Evolutionary conservation across 768 basidiomycete species (phyloP).

Genomic region (Leucocoprinus leucothites): DNA sequence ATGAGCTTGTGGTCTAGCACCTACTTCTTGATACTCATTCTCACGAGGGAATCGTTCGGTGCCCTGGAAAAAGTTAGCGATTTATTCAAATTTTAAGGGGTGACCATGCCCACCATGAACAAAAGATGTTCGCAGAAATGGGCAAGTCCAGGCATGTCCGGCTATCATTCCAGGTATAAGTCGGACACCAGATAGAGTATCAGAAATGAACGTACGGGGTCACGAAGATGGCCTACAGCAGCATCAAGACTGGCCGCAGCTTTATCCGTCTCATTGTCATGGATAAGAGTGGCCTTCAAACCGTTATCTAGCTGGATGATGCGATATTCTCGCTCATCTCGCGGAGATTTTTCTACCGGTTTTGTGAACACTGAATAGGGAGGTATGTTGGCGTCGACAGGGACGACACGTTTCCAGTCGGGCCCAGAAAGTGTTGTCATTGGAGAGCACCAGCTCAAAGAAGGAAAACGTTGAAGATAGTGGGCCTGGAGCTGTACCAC

Average conservation of each 20-base stretch:
- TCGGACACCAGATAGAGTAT: slow-evolving; percentile 20
- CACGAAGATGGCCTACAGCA: slow-evolving; percentile 88
- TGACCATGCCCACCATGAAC: slow-evolving; percentile 73
- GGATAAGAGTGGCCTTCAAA: slow-evolving; percentile 80
- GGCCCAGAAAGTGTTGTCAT: slow-evolving; percentile 11
- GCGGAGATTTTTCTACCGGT: slow-evolving; percentile 64
- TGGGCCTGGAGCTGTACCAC: neutral
- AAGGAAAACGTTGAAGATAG: neutral
- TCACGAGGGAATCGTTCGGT: slow-evolving; percentile 84
- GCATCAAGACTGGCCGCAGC: slow-evolving; percentile 94
- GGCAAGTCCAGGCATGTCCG: slow-evolving; percentile 90
- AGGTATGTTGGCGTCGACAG: slow-evolving; percentile 27
- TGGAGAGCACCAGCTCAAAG: neutral
- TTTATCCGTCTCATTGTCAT: slow-evolving; percentile 87
- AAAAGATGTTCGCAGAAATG: slow-evolving; percentile 96
- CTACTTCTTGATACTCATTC: slow-evolving; percentile 89
- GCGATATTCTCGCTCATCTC: slow-evolving; percentile 79
- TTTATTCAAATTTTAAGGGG: neutral
- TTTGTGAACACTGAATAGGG: slow-evolving; percentile 54
- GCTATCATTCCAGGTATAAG: neutral
- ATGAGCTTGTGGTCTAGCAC: slow-evolving; percentile 9
- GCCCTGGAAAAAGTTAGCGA: slow-evolving; percentile 42
- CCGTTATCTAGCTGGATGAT: slow-evolving; percentile 86
- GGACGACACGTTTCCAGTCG: slow-evolving; percentile 34
- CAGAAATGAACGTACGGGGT: slow-evolving; percentile 63